A percentile compares a stretch with the other conserved stretches of the same genome.
Conservation (phyloP, 2,329 filamentous ascomycete species). For the Beauveria medogensis region DNA sequence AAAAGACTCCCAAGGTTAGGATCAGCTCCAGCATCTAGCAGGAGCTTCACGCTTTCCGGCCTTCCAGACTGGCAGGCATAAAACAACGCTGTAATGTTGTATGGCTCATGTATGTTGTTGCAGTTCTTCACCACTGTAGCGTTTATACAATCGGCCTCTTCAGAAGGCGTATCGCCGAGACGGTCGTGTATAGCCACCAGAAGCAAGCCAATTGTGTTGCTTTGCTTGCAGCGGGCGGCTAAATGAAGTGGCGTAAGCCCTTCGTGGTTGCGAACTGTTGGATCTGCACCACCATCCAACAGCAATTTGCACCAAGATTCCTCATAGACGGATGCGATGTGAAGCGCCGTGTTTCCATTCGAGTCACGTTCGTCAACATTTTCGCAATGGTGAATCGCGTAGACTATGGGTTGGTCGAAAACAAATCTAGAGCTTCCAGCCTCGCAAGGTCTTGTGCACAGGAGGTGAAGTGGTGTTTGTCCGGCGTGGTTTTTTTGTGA, state of each 20-base stretch:
- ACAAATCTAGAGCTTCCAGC: neutral
- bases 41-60: conserved; percentile 19
- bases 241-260: conserved; percentile 32
- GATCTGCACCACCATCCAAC: conserved; percentile 29
- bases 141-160: neutral
- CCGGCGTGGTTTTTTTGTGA: neutral
- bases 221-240: conserved; percentile 24
- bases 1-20: conserved; percentile 8
- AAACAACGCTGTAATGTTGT: conserved; percentile 16
- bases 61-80: conserved; percentile 20
- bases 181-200: conserved; percentile 11
- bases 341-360: neutral
- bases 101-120: neutral
- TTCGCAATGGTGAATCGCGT: neutral
- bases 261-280: conserved; percentile 21
- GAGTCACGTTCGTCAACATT: neutral
- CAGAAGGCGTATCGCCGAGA: neutral
- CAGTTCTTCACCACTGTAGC: neutral
- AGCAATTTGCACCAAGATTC: conserved; percentile 16
- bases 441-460: neutral
- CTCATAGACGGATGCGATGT: neutral
- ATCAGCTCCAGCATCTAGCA: conserved; percentile 21
- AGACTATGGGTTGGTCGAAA: neutral
- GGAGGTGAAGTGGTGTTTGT: neutral
- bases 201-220: conserved; percentile 26